These are phyloP conservation scores for Monosporozyma unispora DNA, from an alignment of 805 yeast species.

Conservation along the genomic window DNA sequence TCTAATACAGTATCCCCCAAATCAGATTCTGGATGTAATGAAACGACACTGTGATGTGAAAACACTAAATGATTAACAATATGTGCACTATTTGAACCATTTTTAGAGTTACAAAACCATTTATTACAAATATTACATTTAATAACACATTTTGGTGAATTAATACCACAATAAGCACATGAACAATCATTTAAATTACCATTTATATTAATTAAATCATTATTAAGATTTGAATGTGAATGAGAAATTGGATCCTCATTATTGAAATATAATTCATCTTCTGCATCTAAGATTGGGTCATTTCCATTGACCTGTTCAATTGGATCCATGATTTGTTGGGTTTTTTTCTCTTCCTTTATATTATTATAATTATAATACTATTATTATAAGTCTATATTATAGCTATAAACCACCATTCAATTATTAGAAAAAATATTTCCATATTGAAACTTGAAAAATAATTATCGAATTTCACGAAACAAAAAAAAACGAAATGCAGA, in stretches of 20 bases:
- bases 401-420: no score
- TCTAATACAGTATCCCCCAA: conserved; percentile 82
- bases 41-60: conserved; percentile 65
- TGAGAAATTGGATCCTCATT: not conserved
- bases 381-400: no score
- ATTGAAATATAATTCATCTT: conserved; percentile 1
- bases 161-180: conserved; percentile 68
- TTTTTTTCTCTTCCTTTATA: no score
- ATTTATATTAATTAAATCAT: not conserved
- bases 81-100: conserved; percentile 57
- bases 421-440: not conserved
- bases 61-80: conserved; percentile 78
- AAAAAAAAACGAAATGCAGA: no score
- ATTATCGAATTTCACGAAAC: not conserved
- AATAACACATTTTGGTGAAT: conserved; percentile 53
- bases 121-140: conserved; percentile 68
- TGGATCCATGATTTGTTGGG: not conserved
- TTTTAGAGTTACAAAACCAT: conserved; percentile 84
- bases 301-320: not conserved
- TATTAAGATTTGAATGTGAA: not conserved
- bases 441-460: not conserved
- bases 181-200: not conserved
- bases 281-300: conserved; percentile 2
- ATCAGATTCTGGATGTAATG: conserved; percentile 70
- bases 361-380: no score